A percentile compares a stretch with the other conserved stretches of the same genome.
Evolutionary conservation across 768 basidiomycete species (phyloP).

Genomic region (Auricularia cornea): DNA sequence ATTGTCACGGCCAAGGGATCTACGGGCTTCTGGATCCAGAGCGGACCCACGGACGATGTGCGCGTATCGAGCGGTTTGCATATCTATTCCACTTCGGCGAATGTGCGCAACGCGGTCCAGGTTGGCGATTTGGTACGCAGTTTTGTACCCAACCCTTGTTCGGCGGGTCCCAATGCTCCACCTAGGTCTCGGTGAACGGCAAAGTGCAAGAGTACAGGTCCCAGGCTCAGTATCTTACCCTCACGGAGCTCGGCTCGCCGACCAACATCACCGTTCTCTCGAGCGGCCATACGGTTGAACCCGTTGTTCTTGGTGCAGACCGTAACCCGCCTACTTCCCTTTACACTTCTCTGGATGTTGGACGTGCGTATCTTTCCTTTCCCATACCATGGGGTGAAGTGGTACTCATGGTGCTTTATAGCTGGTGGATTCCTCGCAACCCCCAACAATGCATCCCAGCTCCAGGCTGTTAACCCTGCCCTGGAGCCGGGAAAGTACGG

Average conservation of each 20-base stretch:
- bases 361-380: slow-evolving; percentile 32
- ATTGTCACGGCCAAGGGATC: slow-evolving; percentile 25
- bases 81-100: slow-evolving; percentile 37
- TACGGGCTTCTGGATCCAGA: slow-evolving; percentile 42
- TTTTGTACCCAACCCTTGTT: not conserved
- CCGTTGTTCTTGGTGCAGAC: slow-evolving; percentile 45
- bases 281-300: slow-evolving; percentile 35
- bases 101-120: slow-evolving; percentile 29
- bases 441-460: slow-evolving; percentile 43
- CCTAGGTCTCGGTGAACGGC: slow-evolving; percentile 29
- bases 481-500: slow-evolving; percentile 45
- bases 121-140: slow-evolving; percentile 32
- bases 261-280: slow-evolving; percentile 37
- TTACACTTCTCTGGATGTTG: slow-evolving; percentile 42
- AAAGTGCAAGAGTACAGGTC: slow-evolving; percentile 45
- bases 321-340: slow-evolving; percentile 43
- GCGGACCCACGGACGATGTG: slow-evolving; percentile 34
- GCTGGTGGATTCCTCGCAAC: slow-evolving; percentile 34
- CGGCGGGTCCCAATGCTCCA: not conserved
- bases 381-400: too few relatives aligned
- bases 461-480: slow-evolving; percentile 38
- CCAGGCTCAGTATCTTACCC: slow-evolving; percentile 35
- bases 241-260: slow-evolving; percentile 42
- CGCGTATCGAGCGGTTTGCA: slow-evolving; percentile 45
- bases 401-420: not conserved